Evolutionary conservation across 2,329 filamentous ascomycete genomes (phyloP), one percentile per base, ranked within the genome.

Genomic region (Ophiostoma ulmi): DNA sequence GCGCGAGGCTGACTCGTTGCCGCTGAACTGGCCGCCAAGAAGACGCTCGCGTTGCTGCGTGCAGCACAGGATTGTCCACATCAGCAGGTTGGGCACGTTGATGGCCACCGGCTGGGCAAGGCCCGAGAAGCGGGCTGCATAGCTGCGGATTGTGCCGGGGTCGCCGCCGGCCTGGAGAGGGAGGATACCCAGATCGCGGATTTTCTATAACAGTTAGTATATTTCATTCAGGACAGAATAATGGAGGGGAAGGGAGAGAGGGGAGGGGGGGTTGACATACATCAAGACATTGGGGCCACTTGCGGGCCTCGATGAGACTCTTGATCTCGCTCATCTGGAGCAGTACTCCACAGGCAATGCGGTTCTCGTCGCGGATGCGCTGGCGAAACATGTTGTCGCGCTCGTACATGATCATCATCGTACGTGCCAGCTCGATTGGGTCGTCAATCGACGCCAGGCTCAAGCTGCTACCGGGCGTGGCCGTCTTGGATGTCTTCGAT

Each of bases 41-140:
- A 96, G 84, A 73, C 89, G 83, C 75, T 91, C 89, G 73, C 92
- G 87, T 80, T 97, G 90, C 71, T 89, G 87, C 68, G 90, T 90
- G 80, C 94, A 96, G 81, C 91, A 93, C 61, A 90, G 86, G 75
- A 99, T 92, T 68, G 93, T 93, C 95, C 95, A 98, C 82, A 97
- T 90, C 73, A 99, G 86, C 73, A 98, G 84, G 79, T 94, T 93
- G 22, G 94, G 94, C 75, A 97, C 89, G 77, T 95, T 97, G 78
- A 92, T 90, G 2, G 94, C 90, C 58, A 99, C 91, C 8, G 93
- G 88, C 75, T 92, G 88, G 4, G 93, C 87, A 58, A 97, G 86
- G 1, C 86, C 84, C 20, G 92, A 87, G 81, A 99, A 98, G 73
- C 89, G 90, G 76, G 92, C 88, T 0, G 94, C 93, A 72, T 89